Base-by-base conservation (phyloP, 2,329 filamentous ascomycete genomes). In the Aspergillus eucalypticola region DNA sequence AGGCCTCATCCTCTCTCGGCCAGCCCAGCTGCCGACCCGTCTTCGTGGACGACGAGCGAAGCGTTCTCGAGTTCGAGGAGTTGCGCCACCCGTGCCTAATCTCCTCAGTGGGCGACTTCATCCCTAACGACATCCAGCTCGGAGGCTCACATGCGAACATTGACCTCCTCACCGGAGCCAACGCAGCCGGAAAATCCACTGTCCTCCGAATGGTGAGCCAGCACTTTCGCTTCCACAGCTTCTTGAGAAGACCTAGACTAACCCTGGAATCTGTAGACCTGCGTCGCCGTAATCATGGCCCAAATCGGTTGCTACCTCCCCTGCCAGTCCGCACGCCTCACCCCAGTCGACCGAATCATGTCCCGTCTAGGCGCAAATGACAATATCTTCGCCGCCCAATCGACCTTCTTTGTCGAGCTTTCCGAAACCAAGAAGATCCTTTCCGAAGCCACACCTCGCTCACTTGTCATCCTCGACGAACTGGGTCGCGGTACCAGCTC, bases 381-480 rank as follows among this genome's bases (percentile, higher is more conserved):
- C 85, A 98, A 98, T 76, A 99, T 99, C 69, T 98, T 99, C 73
- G 95, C 94, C 1, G 91, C 94, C 0, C 95, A 99, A 76, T 96
- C 91, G 13, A 99, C 95, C 2, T 99, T 99, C 82, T 98, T 99
- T 72, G 94, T 99, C 27, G 95, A 99, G 77, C 82, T 99, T 2
- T 93, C 92, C 0, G 95, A 99, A 75, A 99, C 95, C 0, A 96
- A 98, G 81, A 98, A 98, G 82, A 99, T 99, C 54, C 83, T 99
- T 0, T 88, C 91, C 0, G 95, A 98, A 78, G 95, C 95, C 0
- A 97, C 94, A 0, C 90, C 94, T 0, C 90, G 94, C 10, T 97
- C 92, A 0, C 86, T 99, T 0, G 95, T 99, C 58, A 99, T 99
- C 68, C 86, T 99, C 1, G 95, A 99, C 75, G 95, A 99, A 74